Evolutionary conservation across 495 filamentous ascomycete genomes (phyloP).

Genomic region (Apodospora peruviana): DNA sequence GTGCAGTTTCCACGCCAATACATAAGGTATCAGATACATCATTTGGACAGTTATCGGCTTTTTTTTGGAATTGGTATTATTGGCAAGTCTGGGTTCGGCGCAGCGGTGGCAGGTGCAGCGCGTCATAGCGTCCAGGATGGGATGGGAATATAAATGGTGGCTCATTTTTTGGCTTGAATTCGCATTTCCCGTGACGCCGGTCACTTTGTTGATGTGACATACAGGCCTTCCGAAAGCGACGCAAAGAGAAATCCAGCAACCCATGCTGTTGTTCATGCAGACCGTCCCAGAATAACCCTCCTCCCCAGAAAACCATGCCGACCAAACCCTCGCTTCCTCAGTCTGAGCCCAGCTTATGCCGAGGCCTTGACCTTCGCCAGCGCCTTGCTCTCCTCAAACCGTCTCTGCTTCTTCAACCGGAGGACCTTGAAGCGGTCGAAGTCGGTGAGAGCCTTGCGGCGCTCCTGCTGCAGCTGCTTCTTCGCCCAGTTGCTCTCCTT

Average conservation of each 20-base stretch:
- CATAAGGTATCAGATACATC: no score
- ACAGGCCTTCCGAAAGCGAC: conserved; percentile 49
- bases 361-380: conserved; percentile 66
- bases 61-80: no score
- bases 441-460: conserved; percentile 87
- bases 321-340: conserved; percentile 26
- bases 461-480: conserved; percentile 74
- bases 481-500: conserved; percentile 81
- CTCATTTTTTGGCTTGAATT: conserved; percentile 31
- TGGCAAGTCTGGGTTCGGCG: no score
- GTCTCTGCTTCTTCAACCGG: conserved; percentile 94
- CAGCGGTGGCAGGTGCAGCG: no score
- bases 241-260: conserved; percentile 42
- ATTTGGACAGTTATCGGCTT: no score
- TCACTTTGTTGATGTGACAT: conserved; percentile 41
- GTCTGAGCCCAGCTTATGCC: conserved; percentile 29
- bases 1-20: no score
- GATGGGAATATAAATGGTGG: conserved; percentile 10
- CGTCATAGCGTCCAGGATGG: no score
- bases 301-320: conserved; percentile 32
- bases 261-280: conserved; percentile 44
- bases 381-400: conserved; percentile 94
- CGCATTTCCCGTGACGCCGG: conserved; percentile 42
- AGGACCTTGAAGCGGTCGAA: conserved; percentile 99
- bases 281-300: conserved; percentile 36